Evolutionary conservation across 306 rosid genomes (phyloP).

Genomic region (Dalbergia cultrata): DNA sequence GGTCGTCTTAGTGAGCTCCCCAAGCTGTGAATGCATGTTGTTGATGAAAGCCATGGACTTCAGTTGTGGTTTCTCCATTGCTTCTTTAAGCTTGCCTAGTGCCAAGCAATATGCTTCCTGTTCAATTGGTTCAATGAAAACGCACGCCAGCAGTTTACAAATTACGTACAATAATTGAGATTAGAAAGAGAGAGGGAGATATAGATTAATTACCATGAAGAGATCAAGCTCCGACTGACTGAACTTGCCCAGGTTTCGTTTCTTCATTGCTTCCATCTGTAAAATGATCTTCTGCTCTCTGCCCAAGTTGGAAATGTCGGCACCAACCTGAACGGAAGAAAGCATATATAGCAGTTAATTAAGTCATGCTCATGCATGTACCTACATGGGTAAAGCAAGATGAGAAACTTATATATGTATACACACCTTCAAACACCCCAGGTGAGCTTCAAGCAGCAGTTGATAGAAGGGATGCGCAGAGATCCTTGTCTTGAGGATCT

Average conservation of each 20-base stretch:
- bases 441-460: no score
- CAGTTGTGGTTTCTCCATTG: constrained; percentile 82
- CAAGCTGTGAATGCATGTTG: constrained; percentile 78
- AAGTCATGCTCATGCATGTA: not conserved
- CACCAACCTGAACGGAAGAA: constrained; percentile 59
- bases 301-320: constrained; percentile 49
- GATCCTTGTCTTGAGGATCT: no score
- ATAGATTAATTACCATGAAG: constrained; percentile 67
- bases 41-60: constrained; percentile 77
- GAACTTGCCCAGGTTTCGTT: constrained; percentile 49
- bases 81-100: constrained; percentile 76
- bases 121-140: constrained; percentile 23
- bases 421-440: no score
- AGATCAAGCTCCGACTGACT: constrained; percentile 77
- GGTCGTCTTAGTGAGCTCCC: constrained; percentile 55
- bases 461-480: no score
- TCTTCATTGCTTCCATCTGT: constrained; percentile 52
- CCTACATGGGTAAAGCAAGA: no score
- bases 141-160: not conserved
- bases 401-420: no score
- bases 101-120: constrained; percentile 87
- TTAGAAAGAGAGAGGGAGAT: not conserved
- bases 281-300: constrained; percentile 41
- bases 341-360: not conserved
- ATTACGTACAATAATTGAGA: not conserved